Evolutionary conservation across 1,284 basidiomycete genomes (phyloP), one percentile per base, ranked within the genome.

Genomic region (Leccinum ambiguum): DNA sequence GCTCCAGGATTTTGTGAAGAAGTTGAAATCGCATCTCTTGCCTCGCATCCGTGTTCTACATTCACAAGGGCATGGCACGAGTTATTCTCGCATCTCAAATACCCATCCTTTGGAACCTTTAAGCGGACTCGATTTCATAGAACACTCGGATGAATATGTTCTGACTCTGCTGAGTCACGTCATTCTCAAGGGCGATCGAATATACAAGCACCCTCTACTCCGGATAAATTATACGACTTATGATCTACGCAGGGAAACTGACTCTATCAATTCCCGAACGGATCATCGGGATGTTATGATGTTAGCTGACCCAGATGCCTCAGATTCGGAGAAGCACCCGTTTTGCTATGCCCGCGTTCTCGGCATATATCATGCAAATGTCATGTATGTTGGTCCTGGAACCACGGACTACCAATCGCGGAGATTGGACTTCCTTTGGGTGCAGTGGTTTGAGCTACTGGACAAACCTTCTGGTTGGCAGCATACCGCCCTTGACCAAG

Each of bases 261-360:
- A 54, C 13, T 54, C 53, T 13, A 54, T 54, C 6, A 54, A 54
- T 23, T 23, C 53, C 53, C 53, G 21, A 54, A 54, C 23, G 13
- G 53, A 54, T 26, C 53, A 54, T 23, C 53, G 14, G 13, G 53
- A 54, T 54, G 14, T 54, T 13, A 54, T 54, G 53, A 5, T 54
- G 5, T 26, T 54, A 21, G 53, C 53, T 54, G 53, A 54, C 13
- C 14, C 14, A 26, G 53, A 54, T 54, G 53, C 13, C 50, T 54
- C 50, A 54, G 50, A 23, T 30, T 30, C 26, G 26, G 26, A 30
- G 18, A 54, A 54, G 18, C 50, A 30, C 26, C 26, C 50, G 6
- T 54, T 54, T 54, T 54, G 50, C 21, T 54, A 54, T 23, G 50
- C 45, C 45, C 45, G n/a, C 45, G 45, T 48, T 48, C 45, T 48